These are phyloP conservation scores for Fusarium pseudoanthophilum DNA, from an alignment of 2,329 filamentous ascomycete species.

Conservation along the genomic window DNA sequence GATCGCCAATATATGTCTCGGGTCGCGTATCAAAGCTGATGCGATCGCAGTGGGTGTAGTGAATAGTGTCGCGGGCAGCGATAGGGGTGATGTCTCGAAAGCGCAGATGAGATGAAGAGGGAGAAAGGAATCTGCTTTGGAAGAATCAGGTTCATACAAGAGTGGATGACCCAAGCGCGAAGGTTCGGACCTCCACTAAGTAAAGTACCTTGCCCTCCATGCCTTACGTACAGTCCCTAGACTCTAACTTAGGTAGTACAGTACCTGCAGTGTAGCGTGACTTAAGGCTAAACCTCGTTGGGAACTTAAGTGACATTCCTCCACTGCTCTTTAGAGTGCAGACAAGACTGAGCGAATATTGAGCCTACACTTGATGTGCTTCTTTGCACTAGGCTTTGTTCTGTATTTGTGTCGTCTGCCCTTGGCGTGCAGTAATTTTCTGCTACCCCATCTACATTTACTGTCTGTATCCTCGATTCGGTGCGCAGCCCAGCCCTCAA, in stretches of 20 bases:
- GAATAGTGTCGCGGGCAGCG: conserved; percentile 14
- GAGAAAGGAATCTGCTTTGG: conserved; percentile 38
- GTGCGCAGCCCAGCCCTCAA: background rate
- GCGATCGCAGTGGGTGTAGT: conserved; percentile 22
- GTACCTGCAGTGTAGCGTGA: conserved; percentile 41
- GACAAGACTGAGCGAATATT: conserved; percentile 23
- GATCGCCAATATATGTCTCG: conserved; percentile 27
- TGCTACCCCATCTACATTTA: background rate
- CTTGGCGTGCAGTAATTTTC: conserved; percentile 13
- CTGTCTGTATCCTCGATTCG: background rate
- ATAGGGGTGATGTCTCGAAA: conserved; percentile 32
- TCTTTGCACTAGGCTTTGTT: conserved; percentile 7
- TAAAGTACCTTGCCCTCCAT: background rate
- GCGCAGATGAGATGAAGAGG: conserved; percentile 33
- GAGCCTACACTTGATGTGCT: background rate
- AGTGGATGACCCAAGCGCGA: conserved; percentile 37
- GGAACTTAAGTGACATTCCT: conserved; percentile 33
- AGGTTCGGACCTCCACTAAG: conserved; percentile 4
- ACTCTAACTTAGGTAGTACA: conserved; percentile 18
- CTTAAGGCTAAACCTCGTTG: conserved; percentile 30
- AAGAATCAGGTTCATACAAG: conserved; percentile 28
- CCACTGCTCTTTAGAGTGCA: conserved; percentile 10
- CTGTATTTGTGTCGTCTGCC: conserved; percentile 12
- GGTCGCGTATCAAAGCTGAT: conserved; percentile 27
- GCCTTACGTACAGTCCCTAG: conserved; percentile 11